Percentiles rank a stretch among this genome's conserved stretches.
Evolutionary conservation across 2,329 filamentous ascomycete species (phyloP).

Genomic region (Botrytis cinerea): DNA sequence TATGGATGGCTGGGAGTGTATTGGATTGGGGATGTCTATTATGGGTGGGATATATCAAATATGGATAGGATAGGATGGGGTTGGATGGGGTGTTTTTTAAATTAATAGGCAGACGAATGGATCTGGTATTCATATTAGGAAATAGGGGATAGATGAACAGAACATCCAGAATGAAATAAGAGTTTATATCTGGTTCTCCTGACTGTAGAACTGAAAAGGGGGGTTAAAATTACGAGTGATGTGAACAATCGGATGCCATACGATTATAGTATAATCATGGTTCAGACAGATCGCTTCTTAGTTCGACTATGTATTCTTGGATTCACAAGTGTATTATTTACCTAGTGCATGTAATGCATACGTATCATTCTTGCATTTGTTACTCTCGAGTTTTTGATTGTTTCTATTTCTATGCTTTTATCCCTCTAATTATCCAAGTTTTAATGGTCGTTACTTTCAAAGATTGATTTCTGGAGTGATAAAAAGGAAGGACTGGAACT

Average conservation of each 20-base stretch:
- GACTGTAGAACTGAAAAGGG: background rate
- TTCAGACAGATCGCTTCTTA: background rate
- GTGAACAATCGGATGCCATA: background rate
- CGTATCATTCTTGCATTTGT: background rate
- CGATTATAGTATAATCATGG: background rate
- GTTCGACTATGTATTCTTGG: background rate
- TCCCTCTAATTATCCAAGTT: background rate
- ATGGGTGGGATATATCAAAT: background rate
- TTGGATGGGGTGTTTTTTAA: background rate
- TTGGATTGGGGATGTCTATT: background rate
- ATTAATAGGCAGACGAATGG: background rate
- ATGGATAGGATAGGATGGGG: background rate
- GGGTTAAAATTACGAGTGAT: background rate
- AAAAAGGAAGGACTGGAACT: background rate
- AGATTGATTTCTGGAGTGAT: background rate
- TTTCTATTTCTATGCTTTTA: background rate
- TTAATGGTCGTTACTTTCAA: background rate
- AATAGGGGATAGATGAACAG: background rate
- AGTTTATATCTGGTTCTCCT: background rate
- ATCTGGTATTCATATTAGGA: background rate
- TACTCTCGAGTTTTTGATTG: background rate
- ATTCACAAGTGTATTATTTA: background rate
- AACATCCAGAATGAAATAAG: background rate
- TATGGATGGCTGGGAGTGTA: background rate
- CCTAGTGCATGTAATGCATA: background rate